Evolutionary conservation across 306 rosid species (phyloP).

Genomic region (Quercus wislizeni): DNA sequence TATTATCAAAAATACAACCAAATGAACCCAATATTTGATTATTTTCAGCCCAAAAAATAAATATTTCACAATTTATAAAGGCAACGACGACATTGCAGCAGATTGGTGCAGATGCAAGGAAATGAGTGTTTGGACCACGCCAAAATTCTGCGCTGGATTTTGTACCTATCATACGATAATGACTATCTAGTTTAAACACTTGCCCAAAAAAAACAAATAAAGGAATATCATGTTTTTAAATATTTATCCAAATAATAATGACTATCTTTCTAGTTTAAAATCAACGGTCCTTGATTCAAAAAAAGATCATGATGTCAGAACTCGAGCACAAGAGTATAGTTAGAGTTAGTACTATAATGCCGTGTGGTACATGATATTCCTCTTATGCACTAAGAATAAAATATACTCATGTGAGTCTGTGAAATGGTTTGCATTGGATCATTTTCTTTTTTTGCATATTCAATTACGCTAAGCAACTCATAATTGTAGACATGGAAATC

Average conservation of each 20-base stretch:
- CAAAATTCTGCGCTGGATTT: conserved; percentile 54
- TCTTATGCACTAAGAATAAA: not conserved
- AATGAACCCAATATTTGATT: conserved; percentile 19
- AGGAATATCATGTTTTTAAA: no score
- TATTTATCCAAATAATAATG: conserved; percentile 12
- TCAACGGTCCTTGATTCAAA: conserved; percentile 34
- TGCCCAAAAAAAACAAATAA: no score
- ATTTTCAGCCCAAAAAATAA: conserved; percentile 15
- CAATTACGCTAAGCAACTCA: not conserved
- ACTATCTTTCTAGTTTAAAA: conserved; percentile 33
- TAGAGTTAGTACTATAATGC: not conserved
- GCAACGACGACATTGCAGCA: conserved; percentile 22
- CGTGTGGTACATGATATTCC: conserved; percentile 11
- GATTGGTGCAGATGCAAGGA: conserved; percentile 22
- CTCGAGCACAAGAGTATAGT: not conserved
- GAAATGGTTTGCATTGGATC: conserved; percentile 11
- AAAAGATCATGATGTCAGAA: not conserved
- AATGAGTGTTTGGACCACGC: conserved; percentile 55
- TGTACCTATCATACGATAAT: conserved; percentile 53
- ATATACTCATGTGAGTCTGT: conserved; percentile 12
- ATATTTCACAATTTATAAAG: conserved; percentile 16
- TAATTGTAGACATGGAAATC: conserved; percentile 26
- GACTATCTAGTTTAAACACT: conserved; percentile 39
- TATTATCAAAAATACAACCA: not conserved
- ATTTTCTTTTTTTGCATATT: not conserved